These are phyloP conservation scores for Amanita muscaria DNA, from an alignment of 768 basidiomycete species.

Conservation along the genomic window DNA sequence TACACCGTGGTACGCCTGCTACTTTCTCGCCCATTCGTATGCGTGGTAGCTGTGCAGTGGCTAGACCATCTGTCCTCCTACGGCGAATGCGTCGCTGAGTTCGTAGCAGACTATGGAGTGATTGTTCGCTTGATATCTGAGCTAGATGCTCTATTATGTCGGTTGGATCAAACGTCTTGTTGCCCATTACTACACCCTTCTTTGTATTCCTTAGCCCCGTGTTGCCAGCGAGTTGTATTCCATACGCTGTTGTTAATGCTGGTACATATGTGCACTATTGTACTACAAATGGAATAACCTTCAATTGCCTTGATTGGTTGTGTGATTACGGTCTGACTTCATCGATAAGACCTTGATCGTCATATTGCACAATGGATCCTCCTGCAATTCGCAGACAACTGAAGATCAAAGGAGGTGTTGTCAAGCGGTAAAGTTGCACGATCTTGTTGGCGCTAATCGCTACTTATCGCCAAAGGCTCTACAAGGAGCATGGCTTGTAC, in stretches of 20 bases:
- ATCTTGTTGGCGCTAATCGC: neutral
- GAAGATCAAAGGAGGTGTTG: conserved; percentile 65
- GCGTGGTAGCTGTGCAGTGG: conserved; percentile 6
- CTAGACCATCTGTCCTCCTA: conserved; percentile 2
- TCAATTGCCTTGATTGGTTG: neutral
- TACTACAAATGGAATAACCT: conserved; percentile 6
- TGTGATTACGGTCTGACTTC: no score
- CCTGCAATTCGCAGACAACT: conserved; percentile 53
- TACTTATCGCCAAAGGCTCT: conserved; percentile 32
- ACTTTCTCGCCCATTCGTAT: conserved; percentile 6
- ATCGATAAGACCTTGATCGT: no score
- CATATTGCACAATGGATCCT: conserved; percentile 40
- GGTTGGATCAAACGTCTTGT: neutral
- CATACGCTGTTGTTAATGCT: conserved; percentile 2
- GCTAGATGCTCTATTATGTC: conserved; percentile 1
- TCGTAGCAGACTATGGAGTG: neutral
- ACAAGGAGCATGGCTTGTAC: conserved; percentile 64
- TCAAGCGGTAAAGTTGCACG: conserved; percentile 43
- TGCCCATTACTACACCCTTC: neutral
- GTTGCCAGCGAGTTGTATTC: no score
- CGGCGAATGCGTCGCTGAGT: conserved; percentile 1
- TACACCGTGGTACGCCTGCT: neutral
- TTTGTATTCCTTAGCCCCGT: neutral
- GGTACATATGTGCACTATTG: conserved; percentile 1
- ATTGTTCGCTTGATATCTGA: neutral